phyloP scores from a whole-genome alignment of 805 yeast species.

The Helenozyma rhizophorensis region DNA sequence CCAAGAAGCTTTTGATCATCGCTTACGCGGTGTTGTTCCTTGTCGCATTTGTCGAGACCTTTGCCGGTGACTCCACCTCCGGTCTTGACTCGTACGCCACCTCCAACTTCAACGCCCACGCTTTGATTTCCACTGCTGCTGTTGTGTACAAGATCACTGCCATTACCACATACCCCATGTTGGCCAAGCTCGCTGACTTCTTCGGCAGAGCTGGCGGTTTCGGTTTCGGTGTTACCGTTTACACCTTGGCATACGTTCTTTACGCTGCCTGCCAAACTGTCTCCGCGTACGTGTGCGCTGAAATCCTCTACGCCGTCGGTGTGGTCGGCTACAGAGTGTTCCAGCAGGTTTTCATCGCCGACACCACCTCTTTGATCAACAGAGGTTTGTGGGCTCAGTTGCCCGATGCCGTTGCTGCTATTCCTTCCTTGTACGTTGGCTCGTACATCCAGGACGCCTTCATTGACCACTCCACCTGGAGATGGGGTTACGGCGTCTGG shows the following conservation, averaged over 20 bases:
- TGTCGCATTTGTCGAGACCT: constrained; percentile 24
- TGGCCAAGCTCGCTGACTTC: constrained; percentile 39
- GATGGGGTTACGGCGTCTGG: constrained; percentile 52
- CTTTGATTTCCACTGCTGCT: constrained; percentile 35
- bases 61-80: constrained; percentile 2
- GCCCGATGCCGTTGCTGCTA: constrained; percentile 26
- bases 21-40: constrained; percentile 21
- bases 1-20: constrained; percentile 14
- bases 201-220: constrained; percentile 39
- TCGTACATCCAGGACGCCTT: constrained; percentile 22
- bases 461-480: constrained; percentile 31
- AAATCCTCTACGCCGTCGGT: constrained; percentile 34
- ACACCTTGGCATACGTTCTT: constrained; percentile 32
- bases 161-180: constrained; percentile 33
- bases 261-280: constrained; percentile 34
- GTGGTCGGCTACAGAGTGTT: constrained; percentile 32
- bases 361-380: constrained; percentile 35
- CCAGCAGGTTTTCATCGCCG: constrained; percentile 32
- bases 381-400: constrained; percentile 33
- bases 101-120: constrained; percentile 33
- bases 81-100: constrained; percentile 28
- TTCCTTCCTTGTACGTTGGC: constrained; percentile 30
- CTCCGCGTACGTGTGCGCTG: constrained; percentile 31
- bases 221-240: constrained; percentile 23
- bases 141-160: constrained; percentile 37